Evolutionary conservation across 495 filamentous ascomycete species (phyloP).

Genomic region (Penicillium coprophilum): DNA sequence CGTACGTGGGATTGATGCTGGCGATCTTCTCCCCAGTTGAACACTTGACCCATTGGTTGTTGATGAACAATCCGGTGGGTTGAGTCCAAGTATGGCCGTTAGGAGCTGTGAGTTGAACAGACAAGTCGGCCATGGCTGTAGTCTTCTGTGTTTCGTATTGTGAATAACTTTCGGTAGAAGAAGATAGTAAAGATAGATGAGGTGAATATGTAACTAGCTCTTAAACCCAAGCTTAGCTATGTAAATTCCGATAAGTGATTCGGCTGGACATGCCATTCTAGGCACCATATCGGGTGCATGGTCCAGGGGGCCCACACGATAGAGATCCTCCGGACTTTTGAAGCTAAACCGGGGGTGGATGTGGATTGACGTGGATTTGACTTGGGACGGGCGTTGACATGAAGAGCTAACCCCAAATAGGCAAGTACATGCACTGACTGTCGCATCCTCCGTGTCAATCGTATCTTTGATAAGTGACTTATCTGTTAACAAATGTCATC

Average conservation of each 20-base stretch:
- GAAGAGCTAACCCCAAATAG: conserved; percentile 15
- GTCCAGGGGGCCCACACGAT: conserved; percentile 8
- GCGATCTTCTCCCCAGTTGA: conserved; percentile 69
- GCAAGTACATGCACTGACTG: conserved; percentile 24
- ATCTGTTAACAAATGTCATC: background rate
- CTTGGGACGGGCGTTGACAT: background rate
- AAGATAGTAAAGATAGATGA: background rate
- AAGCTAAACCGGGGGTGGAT: conserved; percentile 5
- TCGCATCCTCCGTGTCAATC: background rate
- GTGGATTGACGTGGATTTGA: background rate
- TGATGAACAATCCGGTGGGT: conserved; percentile 85
- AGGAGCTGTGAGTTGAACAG: conserved; percentile 46
- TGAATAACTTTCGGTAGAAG: background rate
- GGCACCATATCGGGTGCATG: background rate
- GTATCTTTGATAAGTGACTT: background rate
- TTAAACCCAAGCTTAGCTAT: background rate
- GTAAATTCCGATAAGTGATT: conserved; percentile 12
- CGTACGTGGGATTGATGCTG: conserved; percentile 77
- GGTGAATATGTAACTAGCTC: background rate
- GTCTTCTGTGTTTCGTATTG: background rate
- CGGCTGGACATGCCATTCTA: conserved; percentile 25
- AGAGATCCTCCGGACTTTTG: conserved; percentile 15
- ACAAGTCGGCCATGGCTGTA: conserved; percentile 26
- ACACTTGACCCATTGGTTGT: conserved; percentile 85
- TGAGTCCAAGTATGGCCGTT: conserved; percentile 80